Evolutionary conservation across 345 rosid genomes (phyloP).

Genomic region (Eucalyptus caleyi): DNA sequence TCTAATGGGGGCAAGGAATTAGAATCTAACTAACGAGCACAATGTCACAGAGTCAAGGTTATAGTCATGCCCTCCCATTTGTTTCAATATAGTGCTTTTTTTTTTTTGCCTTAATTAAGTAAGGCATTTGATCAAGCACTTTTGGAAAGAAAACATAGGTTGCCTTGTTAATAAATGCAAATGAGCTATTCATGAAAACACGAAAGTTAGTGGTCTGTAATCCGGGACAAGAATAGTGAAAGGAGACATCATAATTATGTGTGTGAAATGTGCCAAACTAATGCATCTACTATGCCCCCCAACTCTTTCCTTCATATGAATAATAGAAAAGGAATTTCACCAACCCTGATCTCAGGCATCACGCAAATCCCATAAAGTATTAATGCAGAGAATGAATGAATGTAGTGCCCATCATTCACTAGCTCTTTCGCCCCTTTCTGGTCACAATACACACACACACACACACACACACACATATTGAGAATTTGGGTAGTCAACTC

Average conservation of each 20-base stretch:
- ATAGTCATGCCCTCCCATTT: neutral
- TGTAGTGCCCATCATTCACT: neutral
- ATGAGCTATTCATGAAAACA: neutral
- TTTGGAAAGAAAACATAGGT: neutral
- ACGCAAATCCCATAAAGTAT: neutral
- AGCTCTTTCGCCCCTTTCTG: neutral
- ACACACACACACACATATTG: accelerated
- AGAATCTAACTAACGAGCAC: neutral
- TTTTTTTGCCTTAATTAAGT: neutral
- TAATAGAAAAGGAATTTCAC: neutral
- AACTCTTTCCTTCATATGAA: neutral
- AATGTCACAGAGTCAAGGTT: neutral
- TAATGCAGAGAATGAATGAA: neutral
- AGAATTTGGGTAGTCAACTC: neutral
- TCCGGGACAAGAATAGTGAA: neutral
- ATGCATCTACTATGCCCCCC: neutral
- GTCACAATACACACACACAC: neutral
- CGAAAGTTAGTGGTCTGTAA: neutral
- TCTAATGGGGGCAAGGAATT: neutral
- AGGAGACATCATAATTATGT: neutral
- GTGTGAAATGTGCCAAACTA: neutral
- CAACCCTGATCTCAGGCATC: neutral
- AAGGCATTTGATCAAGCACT: neutral
- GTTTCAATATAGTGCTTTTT: neutral
- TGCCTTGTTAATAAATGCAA: neutral